Base-by-base conservation (phyloP, 129 eudicot genomes). In the Scalesia atractyloides region DNA sequence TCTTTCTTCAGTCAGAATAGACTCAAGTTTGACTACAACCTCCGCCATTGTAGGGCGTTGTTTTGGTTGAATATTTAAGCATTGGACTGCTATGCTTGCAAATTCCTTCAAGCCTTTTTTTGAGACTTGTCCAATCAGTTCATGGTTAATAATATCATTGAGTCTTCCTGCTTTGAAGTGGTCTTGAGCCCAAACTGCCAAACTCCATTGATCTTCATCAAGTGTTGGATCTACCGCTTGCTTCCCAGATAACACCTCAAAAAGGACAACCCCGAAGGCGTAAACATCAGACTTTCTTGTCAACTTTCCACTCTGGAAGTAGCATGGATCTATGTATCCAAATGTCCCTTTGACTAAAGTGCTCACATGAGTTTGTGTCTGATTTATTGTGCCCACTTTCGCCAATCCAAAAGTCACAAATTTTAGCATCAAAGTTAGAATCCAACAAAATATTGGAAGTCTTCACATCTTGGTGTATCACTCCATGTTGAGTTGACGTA, bases 391-490 rank as follows among this genome's bases (percentile, higher is more conserved):
- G 19, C 68, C 73, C 4, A 81, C 44, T 77, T 79, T 87, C 2
- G 89, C 81, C 63, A 84, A 80, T 9, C 94, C 86, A 37, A 85
- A 85, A 85, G 68, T 85, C 84, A 2, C 82, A 46, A 34, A 85
- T 46, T 65, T 66, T 85, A 36, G 89, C 86, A 12, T 17, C 79
- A 9, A 70, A 67, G 13, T 79, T 79, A 0, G 65, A 77, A 79
- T 82, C 84, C 76, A 85, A 68, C 75, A 85, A 58, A 50, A 85
- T 82, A 62, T 85, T 85, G 19, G 87, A 68, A 16, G 73, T 48
- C 62, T 85, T 85, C 47, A 85, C 81, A 69, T 85, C 90, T 0
- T 87, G 81, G 48, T 82, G 87, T 57, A 86, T 86, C 16, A 86
- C 74, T 52, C 83, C 78, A 14, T 66, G 73, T 51, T 69, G 56